phyloP scores from a whole-genome alignment of 371 early-diverging fungal genomes.

The Gilbertella persicaria region DNA sequence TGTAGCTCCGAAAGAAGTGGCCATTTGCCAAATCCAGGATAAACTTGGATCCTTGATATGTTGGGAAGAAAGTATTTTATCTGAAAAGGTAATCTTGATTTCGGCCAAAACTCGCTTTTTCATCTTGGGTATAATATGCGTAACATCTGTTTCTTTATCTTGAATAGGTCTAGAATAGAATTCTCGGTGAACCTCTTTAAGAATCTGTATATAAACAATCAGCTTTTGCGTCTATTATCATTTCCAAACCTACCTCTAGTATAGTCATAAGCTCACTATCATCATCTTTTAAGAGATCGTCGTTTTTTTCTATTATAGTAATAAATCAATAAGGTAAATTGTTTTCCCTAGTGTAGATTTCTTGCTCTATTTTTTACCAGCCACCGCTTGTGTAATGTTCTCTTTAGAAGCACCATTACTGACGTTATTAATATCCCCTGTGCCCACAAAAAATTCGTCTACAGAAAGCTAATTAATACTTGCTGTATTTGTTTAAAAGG shows the following conservation, averaged over 20 bases:
- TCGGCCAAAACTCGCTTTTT: conserved; percentile 50
- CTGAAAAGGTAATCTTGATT: conserved; percentile 53
- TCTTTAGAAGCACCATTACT: background rate
- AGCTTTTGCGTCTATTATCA: background rate
- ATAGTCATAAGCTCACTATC: conserved; percentile 56
- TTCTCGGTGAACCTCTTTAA: conserved; percentile 52
- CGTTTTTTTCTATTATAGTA: background rate
- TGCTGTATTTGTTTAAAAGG: background rate
- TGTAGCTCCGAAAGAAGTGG: conserved; percentile 69
- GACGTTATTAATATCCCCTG: conserved; percentile 91
- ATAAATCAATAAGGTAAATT: background rate
- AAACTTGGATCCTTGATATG: conserved; percentile 35
- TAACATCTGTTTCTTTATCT: conserved; percentile 46
- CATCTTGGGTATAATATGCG: conserved; percentile 52
- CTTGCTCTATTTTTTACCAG: conserved; percentile 3
- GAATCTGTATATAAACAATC: conserved; percentile 30
- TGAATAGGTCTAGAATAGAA: conserved; percentile 41
- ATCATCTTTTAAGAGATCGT: conserved; percentile 15
- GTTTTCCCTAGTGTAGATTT: background rate
- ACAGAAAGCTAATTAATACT: background rate
- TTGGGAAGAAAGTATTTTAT: conserved; percentile 7
- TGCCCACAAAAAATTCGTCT: conserved; percentile 93
- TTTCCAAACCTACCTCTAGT: conserved; percentile 37
- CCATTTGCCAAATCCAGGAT: conserved; percentile 76
- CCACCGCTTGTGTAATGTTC: conserved; percentile 9